These are phyloP conservation scores for Zarea fungicola DNA, from an alignment of 2,329 filamentous ascomycete species.

Conservation along the genomic window DNA sequence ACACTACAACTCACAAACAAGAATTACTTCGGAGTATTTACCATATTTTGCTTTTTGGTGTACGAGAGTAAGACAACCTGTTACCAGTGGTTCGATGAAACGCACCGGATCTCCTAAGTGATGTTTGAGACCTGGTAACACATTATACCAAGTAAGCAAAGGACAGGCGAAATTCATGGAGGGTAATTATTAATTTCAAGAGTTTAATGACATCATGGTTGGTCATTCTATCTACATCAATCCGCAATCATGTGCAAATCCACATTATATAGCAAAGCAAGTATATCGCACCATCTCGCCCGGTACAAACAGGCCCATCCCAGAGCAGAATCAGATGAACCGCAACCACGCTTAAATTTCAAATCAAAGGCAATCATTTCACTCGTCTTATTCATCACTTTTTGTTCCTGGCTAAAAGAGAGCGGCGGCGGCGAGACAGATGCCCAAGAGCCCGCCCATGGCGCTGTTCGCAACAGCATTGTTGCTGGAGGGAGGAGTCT, in stretches of 20 bases:
- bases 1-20: no score
- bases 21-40: no score
- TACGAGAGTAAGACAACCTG: no score
- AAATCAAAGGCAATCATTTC: background rate
- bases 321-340: no score
- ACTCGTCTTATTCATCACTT: background rate
- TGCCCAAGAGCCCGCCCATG: conserved; percentile 28
- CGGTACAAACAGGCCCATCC: background rate
- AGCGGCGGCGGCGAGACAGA: conserved; percentile 34
- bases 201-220: conserved; percentile 1
- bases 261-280: background rate
- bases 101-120: no score
- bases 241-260: background rate
- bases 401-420: conserved; percentile 32
- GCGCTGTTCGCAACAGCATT: conserved; percentile 27
- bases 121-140: no score
- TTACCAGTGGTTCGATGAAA: no score
- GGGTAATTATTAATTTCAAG: background rate
- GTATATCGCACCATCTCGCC: background rate
- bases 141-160: no score
- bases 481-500: conserved; percentile 19
- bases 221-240: background rate
- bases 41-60: no score
- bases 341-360: no score
- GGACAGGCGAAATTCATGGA: no score